These are phyloP conservation scores for Candida pseudoviswanathii DNA, from an alignment of 1,139 yeast genomes.

Conservation along the genomic window DNA sequence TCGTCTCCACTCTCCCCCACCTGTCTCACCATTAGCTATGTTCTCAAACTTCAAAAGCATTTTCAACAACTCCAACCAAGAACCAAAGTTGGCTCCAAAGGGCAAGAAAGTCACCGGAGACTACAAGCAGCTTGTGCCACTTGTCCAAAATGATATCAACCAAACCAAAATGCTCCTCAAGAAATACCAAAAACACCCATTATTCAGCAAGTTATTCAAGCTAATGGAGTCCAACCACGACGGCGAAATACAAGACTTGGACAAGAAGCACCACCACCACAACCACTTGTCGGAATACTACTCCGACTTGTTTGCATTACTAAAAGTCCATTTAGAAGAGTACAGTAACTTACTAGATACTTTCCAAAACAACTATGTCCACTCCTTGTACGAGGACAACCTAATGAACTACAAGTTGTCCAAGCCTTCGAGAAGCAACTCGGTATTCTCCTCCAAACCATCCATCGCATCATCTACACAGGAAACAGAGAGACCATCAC, in stretches of 20 bases:
- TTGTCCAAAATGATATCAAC: slow-evolving; percentile 23
- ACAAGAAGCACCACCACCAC: slow-evolving; percentile 13
- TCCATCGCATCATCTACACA: slow-evolving; percentile 4
- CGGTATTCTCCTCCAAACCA: slow-evolving; percentile 8
- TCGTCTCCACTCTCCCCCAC: neutral
- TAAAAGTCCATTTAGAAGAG: slow-evolving; percentile 22
- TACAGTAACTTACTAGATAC: slow-evolving; percentile 23
- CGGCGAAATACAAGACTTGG: slow-evolving; percentile 17
- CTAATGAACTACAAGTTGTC: slow-evolving; percentile 5
- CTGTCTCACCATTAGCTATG: neutral
- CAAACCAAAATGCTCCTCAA: slow-evolving; percentile 22
- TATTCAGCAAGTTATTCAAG: slow-evolving; percentile 21
- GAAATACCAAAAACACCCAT: slow-evolving; percentile 21
- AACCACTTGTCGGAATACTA: slow-evolving; percentile 16
- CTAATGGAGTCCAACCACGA: slow-evolving; percentile 23
- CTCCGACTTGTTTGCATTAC: slow-evolving; percentile 18
- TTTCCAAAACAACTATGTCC: slow-evolving; percentile 23
- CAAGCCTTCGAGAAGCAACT: slow-evolving; percentile 8
- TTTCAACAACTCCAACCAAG: slow-evolving; percentile 7
- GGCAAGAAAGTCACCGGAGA: slow-evolving; percentile 19
- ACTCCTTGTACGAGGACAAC: slow-evolving; percentile 15
- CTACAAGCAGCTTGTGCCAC: slow-evolving; percentile 22
- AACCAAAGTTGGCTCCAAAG: slow-evolving; percentile 13
- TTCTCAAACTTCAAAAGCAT: slow-evolving; percentile 8
- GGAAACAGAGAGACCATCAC: slow-evolving; percentile 3